These are phyloP conservation scores for Plasmodium ovale DNA, from an alignment of 169 alveolate genomes.

Conservation along the genomic window DNA sequence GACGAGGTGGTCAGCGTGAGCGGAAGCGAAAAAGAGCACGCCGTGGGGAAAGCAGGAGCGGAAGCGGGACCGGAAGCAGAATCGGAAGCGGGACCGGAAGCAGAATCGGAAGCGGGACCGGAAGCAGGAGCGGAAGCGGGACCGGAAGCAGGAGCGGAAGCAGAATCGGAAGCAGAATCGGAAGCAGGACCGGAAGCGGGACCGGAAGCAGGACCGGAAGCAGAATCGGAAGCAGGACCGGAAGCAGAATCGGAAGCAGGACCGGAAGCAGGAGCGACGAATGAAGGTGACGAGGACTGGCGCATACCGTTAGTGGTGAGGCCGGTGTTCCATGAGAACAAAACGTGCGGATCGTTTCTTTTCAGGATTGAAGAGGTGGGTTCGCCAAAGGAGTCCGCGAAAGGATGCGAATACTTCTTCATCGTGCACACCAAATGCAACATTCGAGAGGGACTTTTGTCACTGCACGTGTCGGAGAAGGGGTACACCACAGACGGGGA, in stretches of 20 bases:
- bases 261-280: neutral
- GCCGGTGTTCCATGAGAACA: too few relatives aligned
- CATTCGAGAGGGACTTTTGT: slow-evolving; percentile 4
- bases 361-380: too few relatives aligned
- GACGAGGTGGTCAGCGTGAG: too few relatives aligned
- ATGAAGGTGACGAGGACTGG: neutral
- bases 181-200: neutral
- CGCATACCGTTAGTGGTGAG: neutral
- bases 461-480: neutral
- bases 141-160: neutral
- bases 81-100: neutral
- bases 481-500: slow-evolving; percentile 14
- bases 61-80: neutral
- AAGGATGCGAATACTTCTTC: neutral
- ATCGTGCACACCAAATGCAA: slow-evolving; percentile 9
- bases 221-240: neutral
- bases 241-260: neutral
- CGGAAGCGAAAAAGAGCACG: neutral
- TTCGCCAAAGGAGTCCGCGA: too few relatives aligned
- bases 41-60: neutral
- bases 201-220: neutral
- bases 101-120: neutral
- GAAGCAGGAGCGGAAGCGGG: neutral
- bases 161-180: neutral
- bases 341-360: too few relatives aligned